These are phyloP conservation scores for Houttuynia cordata DNA, from an alignment of 164 flowering plant species.

Conservation along the genomic window DNA sequence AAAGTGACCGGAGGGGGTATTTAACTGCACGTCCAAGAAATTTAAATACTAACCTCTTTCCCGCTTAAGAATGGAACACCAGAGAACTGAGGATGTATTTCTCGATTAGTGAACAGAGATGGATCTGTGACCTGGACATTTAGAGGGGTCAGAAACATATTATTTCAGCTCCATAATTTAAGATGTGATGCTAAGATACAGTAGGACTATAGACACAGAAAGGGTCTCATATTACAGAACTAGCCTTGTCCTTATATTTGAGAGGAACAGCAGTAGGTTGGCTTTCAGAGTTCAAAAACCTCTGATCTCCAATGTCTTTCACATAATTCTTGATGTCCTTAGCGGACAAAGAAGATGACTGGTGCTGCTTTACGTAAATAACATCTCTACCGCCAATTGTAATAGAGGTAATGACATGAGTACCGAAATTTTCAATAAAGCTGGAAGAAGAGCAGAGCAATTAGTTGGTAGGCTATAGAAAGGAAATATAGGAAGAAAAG, in stretches of 20 bases:
- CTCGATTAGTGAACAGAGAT: constrained; percentile 17
- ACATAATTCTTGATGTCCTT: constrained; percentile 65
- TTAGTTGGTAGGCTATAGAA: not conserved
- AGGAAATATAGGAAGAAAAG: not conserved
- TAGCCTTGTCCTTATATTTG: constrained; percentile 82
- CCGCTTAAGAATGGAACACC: constrained; percentile 23
- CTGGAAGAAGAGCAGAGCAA: constrained; percentile 27
- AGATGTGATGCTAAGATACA: not conserved
- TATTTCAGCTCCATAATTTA: not conserved
- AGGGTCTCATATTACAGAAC: constrained; percentile 13
- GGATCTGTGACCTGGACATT: constrained; percentile 20
- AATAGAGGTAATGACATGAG: constrained; percentile 82
- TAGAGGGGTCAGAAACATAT: constrained; percentile 5
- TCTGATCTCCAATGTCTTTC: constrained; percentile 69
- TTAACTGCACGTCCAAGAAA: not conserved
- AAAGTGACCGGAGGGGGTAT: no score
- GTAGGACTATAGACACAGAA: constrained; percentile 1
- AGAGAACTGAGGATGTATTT: constrained; percentile 23
- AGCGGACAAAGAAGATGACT: constrained; percentile 65
- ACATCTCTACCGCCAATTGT: constrained; percentile 96
- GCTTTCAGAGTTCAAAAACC: constrained; percentile 50
- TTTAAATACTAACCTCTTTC: constrained; percentile 19
- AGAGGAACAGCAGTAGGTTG: constrained; percentile 39
- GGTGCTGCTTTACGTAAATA: constrained; percentile 89
- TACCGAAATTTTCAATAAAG: constrained; percentile 92